These are phyloP conservation scores for Leccinellum albellum DNA, from an alignment of 768 basidiomycete genomes.

Conservation along the genomic window DNA sequence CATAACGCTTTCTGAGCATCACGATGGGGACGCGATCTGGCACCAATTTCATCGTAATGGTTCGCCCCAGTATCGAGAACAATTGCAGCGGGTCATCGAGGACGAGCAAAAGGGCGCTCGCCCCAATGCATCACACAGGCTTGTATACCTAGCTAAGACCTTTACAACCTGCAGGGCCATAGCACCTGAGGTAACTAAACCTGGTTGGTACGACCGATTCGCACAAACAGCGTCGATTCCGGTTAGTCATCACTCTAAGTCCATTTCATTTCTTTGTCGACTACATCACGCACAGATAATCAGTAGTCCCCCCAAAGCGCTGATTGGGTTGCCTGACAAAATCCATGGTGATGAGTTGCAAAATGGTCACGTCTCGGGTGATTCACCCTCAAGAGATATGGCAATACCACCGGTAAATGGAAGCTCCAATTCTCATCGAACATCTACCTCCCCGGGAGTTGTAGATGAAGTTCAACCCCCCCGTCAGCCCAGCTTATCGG, in stretches of 20 bases:
- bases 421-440: background rate
- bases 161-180: constrained; percentile 49
- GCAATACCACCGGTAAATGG: background rate
- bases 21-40: constrained; percentile 28
- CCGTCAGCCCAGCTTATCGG: background rate
- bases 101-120: constrained; percentile 37
- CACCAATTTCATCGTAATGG: constrained; percentile 31
- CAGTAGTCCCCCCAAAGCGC: constrained; percentile 10
- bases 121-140: constrained; percentile 32
- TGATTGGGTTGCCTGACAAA: constrained; percentile 12
- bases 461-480: background rate
- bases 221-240: constrained; percentile 19
- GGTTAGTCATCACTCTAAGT: constrained; percentile 12
- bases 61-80: constrained; percentile 15
- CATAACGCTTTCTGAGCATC: constrained; percentile 20
- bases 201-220: constrained; percentile 63
- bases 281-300: constrained; percentile 16
- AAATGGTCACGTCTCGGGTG: background rate
- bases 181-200: constrained; percentile 34
- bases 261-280: background rate
- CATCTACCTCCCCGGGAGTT: background rate
- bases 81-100: constrained; percentile 13
- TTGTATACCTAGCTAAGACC: constrained; percentile 44
- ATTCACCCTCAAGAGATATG: background rate
- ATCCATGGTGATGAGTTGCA: constrained; percentile 1